Conservation (phyloP, 2,329 filamentous ascomycete genomes). For the Aspergillus spinulosporus region DNA sequence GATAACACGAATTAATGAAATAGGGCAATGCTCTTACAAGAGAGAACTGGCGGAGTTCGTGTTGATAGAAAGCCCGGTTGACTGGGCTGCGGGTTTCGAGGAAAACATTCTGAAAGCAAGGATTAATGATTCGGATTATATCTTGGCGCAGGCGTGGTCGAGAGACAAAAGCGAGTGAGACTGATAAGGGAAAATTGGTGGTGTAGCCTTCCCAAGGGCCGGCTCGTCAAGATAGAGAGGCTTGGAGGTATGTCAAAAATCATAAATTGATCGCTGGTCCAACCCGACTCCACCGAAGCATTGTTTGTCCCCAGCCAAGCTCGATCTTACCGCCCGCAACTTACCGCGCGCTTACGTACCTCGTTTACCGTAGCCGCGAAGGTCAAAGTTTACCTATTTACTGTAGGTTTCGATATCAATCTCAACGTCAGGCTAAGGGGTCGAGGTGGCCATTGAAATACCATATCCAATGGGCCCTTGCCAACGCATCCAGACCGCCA, state of each 20-base stretch:
- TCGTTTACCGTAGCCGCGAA: too few species aligned
- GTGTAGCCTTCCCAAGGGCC: too few species aligned
- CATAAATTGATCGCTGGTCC: background rate
- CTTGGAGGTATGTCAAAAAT: background rate
- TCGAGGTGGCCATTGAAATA: background rate
- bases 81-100: constrained; percentile 35
- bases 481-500: background rate
- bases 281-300: background rate
- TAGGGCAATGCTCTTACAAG: constrained; percentile 41
- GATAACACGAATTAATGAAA: background rate
- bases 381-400: too few species aligned
- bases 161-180: background rate
- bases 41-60: constrained; percentile 51
- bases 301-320: background rate
- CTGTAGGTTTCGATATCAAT: background rate
- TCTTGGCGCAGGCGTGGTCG: background rate
- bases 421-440: background rate
- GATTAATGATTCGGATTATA: background rate
- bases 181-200: background rate
- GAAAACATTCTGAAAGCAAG: constrained; percentile 34
- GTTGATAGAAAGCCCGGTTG: constrained; percentile 53
- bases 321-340: constrained; percentile 2
- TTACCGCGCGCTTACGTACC: too few species aligned
- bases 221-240: background rate
- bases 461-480: background rate